A percentile compares a stretch with the other conserved stretches of the same genome.
phyloP scores from a whole-genome alignment of 1,139 yeast species.

The Blastobotrys aristatus region DNA sequence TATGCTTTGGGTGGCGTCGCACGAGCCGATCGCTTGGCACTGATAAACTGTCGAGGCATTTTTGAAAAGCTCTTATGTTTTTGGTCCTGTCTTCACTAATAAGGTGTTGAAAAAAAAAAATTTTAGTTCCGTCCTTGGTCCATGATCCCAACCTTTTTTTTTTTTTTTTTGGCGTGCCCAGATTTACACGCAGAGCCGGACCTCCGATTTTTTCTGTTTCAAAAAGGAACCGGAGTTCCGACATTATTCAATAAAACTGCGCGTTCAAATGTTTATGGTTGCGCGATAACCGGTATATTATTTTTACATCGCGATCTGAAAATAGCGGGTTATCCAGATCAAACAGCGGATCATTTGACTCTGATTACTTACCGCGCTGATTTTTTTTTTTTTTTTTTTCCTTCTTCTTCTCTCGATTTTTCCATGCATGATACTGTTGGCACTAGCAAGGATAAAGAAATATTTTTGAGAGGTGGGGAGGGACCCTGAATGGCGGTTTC shows the following conservation, averaged over 20 bases:
- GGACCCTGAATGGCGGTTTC: no score
- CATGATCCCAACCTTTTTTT: not conserved
- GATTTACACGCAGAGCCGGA: not conserved
- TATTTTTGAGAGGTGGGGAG: no score
- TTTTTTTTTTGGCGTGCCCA: not conserved
- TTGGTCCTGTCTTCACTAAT: not conserved
- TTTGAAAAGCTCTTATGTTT: not conserved
- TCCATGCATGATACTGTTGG: no score
- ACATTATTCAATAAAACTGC: no score
- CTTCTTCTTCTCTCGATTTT: no score
- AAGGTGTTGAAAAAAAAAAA: not conserved
- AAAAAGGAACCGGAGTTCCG: not conserved
- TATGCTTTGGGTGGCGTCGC: conserved; percentile 24
- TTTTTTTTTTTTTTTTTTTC: not conserved
- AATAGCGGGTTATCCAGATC: no score
- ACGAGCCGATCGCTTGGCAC: conserved; percentile 22
- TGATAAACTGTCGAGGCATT: conserved; percentile 22
- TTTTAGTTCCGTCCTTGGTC: not conserved
- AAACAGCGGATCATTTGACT: no score
- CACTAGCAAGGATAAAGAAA: no score
- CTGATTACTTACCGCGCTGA: not conserved
- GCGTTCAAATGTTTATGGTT: no score
- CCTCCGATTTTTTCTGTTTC: not conserved
- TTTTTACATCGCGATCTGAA: no score
- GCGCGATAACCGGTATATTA: no score